phyloP scores from a whole-genome alignment of 345 rosid genomes.

The Barbarea vulgaris region DNA sequence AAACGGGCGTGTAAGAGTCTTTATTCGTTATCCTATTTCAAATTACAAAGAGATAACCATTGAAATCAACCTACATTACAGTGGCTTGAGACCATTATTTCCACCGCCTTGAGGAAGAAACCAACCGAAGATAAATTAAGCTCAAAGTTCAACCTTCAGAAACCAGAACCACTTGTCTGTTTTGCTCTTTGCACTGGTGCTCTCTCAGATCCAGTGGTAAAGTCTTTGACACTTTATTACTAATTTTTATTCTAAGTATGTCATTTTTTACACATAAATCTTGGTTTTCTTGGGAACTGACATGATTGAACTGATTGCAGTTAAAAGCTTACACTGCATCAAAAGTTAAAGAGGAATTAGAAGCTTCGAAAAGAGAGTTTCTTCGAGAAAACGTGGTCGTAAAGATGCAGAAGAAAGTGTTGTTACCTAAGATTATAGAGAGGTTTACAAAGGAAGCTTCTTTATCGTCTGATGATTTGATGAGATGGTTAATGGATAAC shows the following conservation, averaged over 20 bases:
- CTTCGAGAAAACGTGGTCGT: constrained; percentile 59
- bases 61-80: constrained; percentile 30
- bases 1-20: constrained; percentile 64
- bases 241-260: background rate
- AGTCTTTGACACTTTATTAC: background rate
- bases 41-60: background rate
- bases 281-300: background rate
- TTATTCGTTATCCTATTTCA: background rate
- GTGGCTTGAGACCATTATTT: constrained; percentile 88
- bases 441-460: constrained; percentile 72
- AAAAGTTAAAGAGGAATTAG: constrained; percentile 64
- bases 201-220: constrained; percentile 88
- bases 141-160: constrained; percentile 61
- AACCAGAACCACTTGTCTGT: constrained; percentile 64
- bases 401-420: constrained; percentile 65
- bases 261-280: background rate
- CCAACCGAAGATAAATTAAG: constrained; percentile 62
- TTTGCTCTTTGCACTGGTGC: constrained; percentile 89
- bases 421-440: constrained; percentile 70
- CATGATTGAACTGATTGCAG: constrained; percentile 43
- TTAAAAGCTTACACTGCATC: constrained; percentile 70
- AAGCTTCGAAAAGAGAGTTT: constrained; percentile 70
- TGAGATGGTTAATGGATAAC: constrained; percentile 60
- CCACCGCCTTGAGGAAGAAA: constrained; percentile 75
- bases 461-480: constrained; percentile 56